phyloP scores from a whole-genome alignment of 2,329 filamentous ascomycete species.

The Rasamsonia emersonii region DNA sequence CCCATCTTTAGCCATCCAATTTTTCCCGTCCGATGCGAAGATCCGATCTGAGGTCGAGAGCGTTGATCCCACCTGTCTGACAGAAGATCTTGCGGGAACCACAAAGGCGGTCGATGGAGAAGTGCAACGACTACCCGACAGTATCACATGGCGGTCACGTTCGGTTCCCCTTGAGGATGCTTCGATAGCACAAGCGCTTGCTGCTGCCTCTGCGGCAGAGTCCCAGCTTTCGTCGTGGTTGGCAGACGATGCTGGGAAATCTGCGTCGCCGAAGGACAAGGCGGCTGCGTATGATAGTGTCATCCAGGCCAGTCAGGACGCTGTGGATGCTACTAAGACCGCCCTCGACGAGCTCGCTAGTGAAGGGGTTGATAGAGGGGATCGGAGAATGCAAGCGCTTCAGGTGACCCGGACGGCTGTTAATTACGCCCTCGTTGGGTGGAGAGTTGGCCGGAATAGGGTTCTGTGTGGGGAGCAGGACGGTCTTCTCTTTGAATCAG shows the following conservation, averaged over 20 bases:
- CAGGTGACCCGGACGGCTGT: constrained; percentile 89
- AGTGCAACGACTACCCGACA: constrained; percentile 53
- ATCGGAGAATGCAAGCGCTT: constrained; percentile 80
- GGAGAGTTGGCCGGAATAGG: constrained; percentile 87
- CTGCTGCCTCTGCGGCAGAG: constrained; percentile 53
- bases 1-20: constrained; percentile 65
- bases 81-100: constrained; percentile 46
- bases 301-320: constrained; percentile 83
- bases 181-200: constrained; percentile 77
- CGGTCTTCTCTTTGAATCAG: constrained; percentile 52
- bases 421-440: constrained; percentile 88
- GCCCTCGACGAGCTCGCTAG: constrained; percentile 82
- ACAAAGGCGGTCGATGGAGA: constrained; percentile 38
- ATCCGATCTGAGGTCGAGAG: constrained; percentile 61
- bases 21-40: constrained; percentile 57
- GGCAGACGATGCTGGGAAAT: constrained; percentile 26
- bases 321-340: constrained; percentile 84
- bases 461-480: constrained; percentile 78
- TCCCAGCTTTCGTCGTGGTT: constrained; percentile 42
- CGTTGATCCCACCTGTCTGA: constrained; percentile 60
- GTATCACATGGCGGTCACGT: constrained; percentile 75
- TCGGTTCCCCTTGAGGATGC: constrained; percentile 88
- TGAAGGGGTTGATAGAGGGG: constrained; percentile 76
- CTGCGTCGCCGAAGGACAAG: constrained; percentile 48
- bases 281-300: constrained; percentile 87